Base-by-base conservation (phyloP, 139 green algal species). In the Marvania coccoides region DNA sequence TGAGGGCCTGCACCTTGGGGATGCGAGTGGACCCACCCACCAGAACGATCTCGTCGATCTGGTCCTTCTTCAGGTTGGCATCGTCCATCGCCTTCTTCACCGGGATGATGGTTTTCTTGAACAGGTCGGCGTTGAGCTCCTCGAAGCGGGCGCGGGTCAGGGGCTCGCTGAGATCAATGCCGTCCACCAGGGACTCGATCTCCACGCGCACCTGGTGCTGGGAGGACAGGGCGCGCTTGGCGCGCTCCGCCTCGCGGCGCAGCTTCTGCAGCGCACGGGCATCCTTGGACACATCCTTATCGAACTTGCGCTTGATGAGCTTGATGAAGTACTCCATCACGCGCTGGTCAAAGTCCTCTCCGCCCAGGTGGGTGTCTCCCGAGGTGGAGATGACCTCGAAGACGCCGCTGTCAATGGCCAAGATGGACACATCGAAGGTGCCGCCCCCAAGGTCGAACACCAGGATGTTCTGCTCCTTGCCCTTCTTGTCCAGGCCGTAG, bases 311-410 rank as follows among this genome's bases (percentile, higher is more conserved):
- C 84, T 98, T 98, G 79, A 99, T 93, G 13, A 97, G 83, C 87
- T 97, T 97, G 77, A 99, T 95, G 80, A 99, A 97, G 85, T 99
- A 97, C 77, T 98, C 84, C 90, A 98, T 97, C 1, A 98, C 80
- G 38, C 87, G 81, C 75, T 99, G 89, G 83, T 99, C 95, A 79
- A 99, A 98, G 83, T 98, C 95, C 85, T 98, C 94, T n/a, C 81
- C 88, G 47, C 95, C 95, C 72, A 99, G 73, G 68, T 98, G 91
- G 28, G 94, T 99, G 81, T 99, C 95, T 34, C 94, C 91, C 39
- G 83, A 87, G 37, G 91, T 98, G 30, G 91, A 90, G 30, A 97
- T 75, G 42, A 91, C 87, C 90, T 98, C 93, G 56, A 99, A 98
- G 6, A 97, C 87, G 42, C 93, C 95, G 59, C 90, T 90, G 77